Base-by-base conservation (phyloP, 1,284 basidiomycete genomes). In the Sanghuangporus weigelae region DNA sequence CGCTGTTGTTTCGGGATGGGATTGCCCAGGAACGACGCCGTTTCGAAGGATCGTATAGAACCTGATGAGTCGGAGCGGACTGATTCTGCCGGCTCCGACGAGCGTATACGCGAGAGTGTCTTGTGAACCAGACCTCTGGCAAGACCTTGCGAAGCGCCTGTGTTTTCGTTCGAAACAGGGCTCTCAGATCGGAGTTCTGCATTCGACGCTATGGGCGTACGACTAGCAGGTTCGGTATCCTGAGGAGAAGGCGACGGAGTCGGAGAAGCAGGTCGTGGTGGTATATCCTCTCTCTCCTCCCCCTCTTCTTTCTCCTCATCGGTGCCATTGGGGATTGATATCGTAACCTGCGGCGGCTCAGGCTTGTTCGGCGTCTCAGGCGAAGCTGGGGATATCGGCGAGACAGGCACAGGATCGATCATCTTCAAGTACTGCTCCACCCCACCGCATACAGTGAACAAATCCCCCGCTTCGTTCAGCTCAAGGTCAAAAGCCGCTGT, bases 401-500 rank as follows among this genome's bases (percentile, higher is more conserved):
- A 68, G 50, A 68, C 68, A 62, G 76, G 71, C 60, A 71, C 67
- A 2, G 63, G 60, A 44, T 82, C 83, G 44, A 84, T 78, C 77
- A 86, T 80, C 74, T 82, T 84, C 57, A 89, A 71, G 71, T 87
- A 89, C 63, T 84, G 81, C 69, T 87, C 86, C 36, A 87, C 82
- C 1, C 85, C 86, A 23, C 84, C 85, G 54, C 82, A 80, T 1
- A 85, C 81, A 23, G 79, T 77, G 54, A 89, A 73, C 60, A 88
- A 68, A 73, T 90, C 85, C 26, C 82, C 79, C 11, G 81, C 76
- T 21, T 80, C 78, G 66, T 76, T 83, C 57, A 84, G 71, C 70
- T 90, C 89, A 49, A 90, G 73, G 69, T 90, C 86, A 69, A 91
- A 89, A 4, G 86, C 85, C 3, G 86, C 84, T 0, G 86, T 85